These are phyloP conservation scores for Marchantia polymorpha DNA, from an alignment of 225 moss, liverwort and hornwort genomes.

Conservation along the genomic window DNA sequence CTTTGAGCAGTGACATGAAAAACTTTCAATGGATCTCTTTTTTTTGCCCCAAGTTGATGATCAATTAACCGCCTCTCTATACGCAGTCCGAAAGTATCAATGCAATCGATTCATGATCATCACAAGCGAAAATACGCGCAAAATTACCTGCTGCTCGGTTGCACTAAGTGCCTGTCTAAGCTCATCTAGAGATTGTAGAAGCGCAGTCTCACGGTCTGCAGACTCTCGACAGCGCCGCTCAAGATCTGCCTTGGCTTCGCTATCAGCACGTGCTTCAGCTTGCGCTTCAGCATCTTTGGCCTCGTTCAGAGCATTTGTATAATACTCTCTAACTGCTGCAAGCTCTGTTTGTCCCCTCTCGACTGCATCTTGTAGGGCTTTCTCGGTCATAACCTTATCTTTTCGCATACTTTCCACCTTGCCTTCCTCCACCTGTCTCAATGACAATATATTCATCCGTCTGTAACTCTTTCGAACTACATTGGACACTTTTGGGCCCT, in stretches of 20 bases:
- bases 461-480: neutral
- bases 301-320: slow-evolving; percentile 73
- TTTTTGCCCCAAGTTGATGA: too few relatives aligned
- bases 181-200: slow-evolving; percentile 85
- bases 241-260: slow-evolving; percentile 91
- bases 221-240: slow-evolving; percentile 87
- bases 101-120: neutral
- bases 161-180: slow-evolving; percentile 85
- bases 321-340: slow-evolving; percentile 77
- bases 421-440: slow-evolving; percentile 87
- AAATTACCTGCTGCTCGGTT: slow-evolving; percentile 86
- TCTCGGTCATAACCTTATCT: slow-evolving; percentile 90
- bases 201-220: slow-evolving; percentile 73
- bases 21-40: too few relatives aligned
- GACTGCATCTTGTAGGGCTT: slow-evolving; percentile 89
- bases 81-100: too few relatives aligned
- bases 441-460: slow-evolving; percentile 1
- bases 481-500: neutral
- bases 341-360: slow-evolving; percentile 88
- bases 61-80: too few relatives aligned
- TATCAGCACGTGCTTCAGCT: slow-evolving; percentile 87
- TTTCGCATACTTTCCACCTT: slow-evolving; percentile 97
- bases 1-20: neutral
- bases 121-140: neutral
- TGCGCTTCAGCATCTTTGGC: slow-evolving; percentile 85